Evolutionary conservation across 1,139 yeast genomes (phyloP), one percentile per base, ranked within the genome.

Genomic region (Protomyces inouyei): DNA sequence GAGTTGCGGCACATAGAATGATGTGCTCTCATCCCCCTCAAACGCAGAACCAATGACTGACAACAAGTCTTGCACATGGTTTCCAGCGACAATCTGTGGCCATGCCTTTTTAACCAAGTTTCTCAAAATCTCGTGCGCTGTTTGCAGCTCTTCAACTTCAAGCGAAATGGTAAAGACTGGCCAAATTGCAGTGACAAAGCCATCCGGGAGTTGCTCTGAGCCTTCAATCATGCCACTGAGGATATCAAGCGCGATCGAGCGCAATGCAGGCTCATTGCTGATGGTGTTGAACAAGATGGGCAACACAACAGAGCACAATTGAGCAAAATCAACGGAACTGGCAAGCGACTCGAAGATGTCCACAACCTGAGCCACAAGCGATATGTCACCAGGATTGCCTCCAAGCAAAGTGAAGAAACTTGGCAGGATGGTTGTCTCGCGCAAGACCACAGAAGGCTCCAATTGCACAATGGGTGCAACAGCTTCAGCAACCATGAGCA

Each of bases 331-430:
- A 36, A 60, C 61, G 21, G 38, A 43, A 10, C 57, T 45, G 3
- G 65, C 67, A 21, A 66, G 55, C n/a, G 60, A 45, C 51, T 66
- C 68, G 37, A 66, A 66, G n/a, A 60, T 56, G 45, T 66, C 68
- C 37, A 55, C 65, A 32, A 66, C 54, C 23, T 57, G 52, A 25
- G 68, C 68, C 36, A 54, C 61, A 10, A 66, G 52, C 35, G 61
- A 66, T 2, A 67, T 68, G 46, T 66, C 68, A n/a, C 65, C 65
- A n/a, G 65, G 65, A 43, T 56, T 65, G 14, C 55, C 55, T 12
- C 63, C 60, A 23, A 61, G 40, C n/a, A 66, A n/a, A 8, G 56
- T 52, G 60, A 66, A 66, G 28, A 66, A 53, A 21, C 63, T 45
- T 12, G 67, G 64, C 35, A 66, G 40, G 21, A 67, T 52, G 12